These are phyloP conservation scores for Plasmodium adleri DNA, from an alignment of 169 alveolate genomes.

Conservation along the genomic window DNA sequence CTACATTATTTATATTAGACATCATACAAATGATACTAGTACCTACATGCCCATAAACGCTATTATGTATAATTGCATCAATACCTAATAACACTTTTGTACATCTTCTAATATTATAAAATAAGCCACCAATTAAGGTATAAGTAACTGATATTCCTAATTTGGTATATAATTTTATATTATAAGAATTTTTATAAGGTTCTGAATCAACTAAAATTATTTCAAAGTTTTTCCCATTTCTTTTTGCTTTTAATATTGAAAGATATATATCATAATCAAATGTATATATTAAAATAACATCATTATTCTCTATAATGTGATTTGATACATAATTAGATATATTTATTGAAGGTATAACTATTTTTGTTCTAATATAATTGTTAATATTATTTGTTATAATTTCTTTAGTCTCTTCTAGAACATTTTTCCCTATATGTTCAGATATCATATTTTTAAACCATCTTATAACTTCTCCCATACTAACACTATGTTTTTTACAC, in stretches of 20 bases:
- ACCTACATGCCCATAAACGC: constrained; percentile 71
- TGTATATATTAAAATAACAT: constrained; percentile 66
- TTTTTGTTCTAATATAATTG: constrained; percentile 73
- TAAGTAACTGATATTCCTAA: constrained; percentile 73
- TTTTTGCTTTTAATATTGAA: constrained; percentile 72
- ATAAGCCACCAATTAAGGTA: constrained; percentile 67
- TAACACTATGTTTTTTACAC: constrained; percentile 81
- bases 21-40: constrained; percentile 73
- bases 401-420: constrained; percentile 59
- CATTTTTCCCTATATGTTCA: constrained; percentile 60
- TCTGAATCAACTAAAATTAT: constrained; percentile 70
- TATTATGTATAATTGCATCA: constrained; percentile 74
- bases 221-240: constrained; percentile 51
- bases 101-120: constrained; percentile 66
- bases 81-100: constrained; percentile 67
- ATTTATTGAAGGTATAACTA: constrained; percentile 59
- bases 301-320: constrained; percentile 34
- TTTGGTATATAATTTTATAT: constrained; percentile 74
- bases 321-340: constrained; percentile 69
- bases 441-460: constrained; percentile 80
- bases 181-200: constrained; percentile 74
- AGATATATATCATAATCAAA: constrained; percentile 74
- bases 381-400: constrained; percentile 65
- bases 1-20: constrained; percentile 47
- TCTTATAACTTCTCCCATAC: constrained; percentile 83